Percentiles rank a stretch among this genome's conserved stretches.
Evolutionary conservation across 208 protist genomes (phyloP).

Genomic region (Leishmania braziliensis): DNA sequence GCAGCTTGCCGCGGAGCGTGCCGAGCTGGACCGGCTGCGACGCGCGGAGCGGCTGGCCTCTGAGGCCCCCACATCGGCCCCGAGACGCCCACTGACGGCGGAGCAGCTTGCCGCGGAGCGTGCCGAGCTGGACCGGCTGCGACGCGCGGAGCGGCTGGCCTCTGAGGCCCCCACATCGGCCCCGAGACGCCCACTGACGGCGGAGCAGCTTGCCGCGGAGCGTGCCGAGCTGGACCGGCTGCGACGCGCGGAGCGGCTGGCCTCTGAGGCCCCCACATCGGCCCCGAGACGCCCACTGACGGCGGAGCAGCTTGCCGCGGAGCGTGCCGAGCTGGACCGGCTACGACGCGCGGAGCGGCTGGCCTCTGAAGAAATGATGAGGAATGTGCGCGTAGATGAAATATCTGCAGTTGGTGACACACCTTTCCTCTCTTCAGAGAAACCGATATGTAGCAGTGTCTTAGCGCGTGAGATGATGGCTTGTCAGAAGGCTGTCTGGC

Average conservation of each 20-base stretch:
- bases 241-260: neutral
- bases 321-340: slow-evolving; percentile 5
- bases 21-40: slow-evolving; percentile 2
- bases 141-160: neutral
- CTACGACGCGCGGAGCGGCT: neutral
- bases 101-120: slow-evolving; percentile 3
- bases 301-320: neutral
- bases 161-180: neutral
- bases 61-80: neutral
- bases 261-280: neutral
- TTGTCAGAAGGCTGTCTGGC: slow-evolving; percentile 23
- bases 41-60: neutral
- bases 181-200: neutral
- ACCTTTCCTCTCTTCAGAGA: neutral
- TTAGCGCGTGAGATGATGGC: slow-evolving; percentile 10
- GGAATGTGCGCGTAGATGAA: neutral
- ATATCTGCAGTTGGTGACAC: neutral
- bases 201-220: slow-evolving; percentile 15
- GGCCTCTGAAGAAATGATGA: neutral
- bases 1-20: slow-evolving; percentile 13
- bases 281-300: neutral
- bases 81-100: neutral
- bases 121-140: slow-evolving; percentile 3
- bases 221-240: slow-evolving; percentile 7
- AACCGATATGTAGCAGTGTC: neutral